A percentile compares a stretch with the other conserved stretches of the same genome.
These are phyloP conservation scores for Verbascum thapsus DNA, from an alignment of 257 asterid genomes.

Conservation along the genomic window DNA sequence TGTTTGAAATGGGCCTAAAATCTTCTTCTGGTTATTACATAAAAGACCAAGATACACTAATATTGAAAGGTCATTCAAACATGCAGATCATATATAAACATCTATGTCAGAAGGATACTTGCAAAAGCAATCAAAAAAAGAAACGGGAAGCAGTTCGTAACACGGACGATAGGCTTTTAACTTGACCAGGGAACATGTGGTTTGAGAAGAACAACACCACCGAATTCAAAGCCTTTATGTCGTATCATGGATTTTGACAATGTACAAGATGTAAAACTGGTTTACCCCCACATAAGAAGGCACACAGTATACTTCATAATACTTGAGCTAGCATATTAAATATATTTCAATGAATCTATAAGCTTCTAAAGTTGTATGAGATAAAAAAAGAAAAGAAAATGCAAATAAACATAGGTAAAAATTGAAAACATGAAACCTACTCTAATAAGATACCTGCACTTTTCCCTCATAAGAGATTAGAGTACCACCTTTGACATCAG, in stretches of 20 bases:
- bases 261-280: conserved; percentile 4
- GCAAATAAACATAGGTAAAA: neutral
- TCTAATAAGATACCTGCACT: conserved; percentile 67
- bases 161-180: conserved; percentile 18
- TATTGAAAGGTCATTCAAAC: conserved; percentile 3
- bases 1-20: neutral
- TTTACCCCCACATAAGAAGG: conserved; percentile 20
- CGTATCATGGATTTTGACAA: neutral
- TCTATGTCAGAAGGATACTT: conserved; percentile 3
- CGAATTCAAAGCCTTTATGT: neutral
- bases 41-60: conserved; percentile 3
- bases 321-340: conserved; percentile 19
- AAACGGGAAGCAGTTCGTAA: conserved; percentile 1
- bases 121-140: conserved; percentile 19
- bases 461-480: conserved; percentile 89
- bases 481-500: conserved; percentile 99
- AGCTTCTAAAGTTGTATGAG: conserved; percentile 5
- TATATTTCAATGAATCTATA: conserved; percentile 5
- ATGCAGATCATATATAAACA: conserved; percentile 1
- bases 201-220: neutral
- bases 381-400: neutral
- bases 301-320: conserved; percentile 6
- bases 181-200: conserved; percentile 8
- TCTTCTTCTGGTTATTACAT: neutral
- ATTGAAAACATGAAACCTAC: conserved; percentile 4